A percentile compares a stretch with the other conserved stretches of the same genome.
Evolutionary conservation across 2,329 filamentous ascomycete genomes (phyloP).

Genomic region (Fusarium begoniae): DNA sequence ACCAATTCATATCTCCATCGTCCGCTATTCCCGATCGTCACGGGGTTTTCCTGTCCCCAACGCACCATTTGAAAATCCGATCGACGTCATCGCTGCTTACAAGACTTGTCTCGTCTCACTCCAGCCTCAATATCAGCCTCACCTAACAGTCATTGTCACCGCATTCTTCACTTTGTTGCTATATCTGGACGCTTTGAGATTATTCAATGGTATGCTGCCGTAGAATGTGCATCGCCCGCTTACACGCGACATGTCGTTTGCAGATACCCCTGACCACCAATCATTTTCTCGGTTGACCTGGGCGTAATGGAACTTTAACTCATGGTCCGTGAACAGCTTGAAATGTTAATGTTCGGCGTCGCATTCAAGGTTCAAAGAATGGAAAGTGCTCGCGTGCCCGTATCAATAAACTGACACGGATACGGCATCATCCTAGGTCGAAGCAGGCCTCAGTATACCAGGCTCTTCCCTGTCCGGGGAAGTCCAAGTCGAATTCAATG

Average conservation of each 20-base stretch:
- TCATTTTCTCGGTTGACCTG: neutral
- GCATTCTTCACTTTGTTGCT: conserved; percentile 8
- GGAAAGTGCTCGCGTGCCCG: conserved; percentile 34
- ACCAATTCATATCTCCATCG: conserved; percentile 7
- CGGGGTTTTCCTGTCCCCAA: conserved; percentile 4
- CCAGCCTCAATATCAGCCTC: conserved; percentile 25
- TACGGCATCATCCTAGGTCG: neutral
- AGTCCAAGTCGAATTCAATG: neutral
- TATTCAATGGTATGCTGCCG: neutral
- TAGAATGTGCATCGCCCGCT: conserved; percentile 8
- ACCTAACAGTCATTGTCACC: neutral
- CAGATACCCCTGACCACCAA: neutral
- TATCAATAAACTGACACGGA: conserved; percentile 7
- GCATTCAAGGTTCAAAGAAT: conserved; percentile 2
- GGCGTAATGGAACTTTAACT: conserved; percentile 1
- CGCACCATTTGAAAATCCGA: neutral
- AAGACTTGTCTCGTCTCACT: conserved; percentile 28
- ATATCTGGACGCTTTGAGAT: conserved; percentile 5
- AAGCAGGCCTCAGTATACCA: conserved; percentile 4
- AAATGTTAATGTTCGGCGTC: conserved; percentile 12
- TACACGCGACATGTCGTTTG: conserved; percentile 25
- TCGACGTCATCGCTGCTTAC: conserved; percentile 31
- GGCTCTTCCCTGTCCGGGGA: conserved; percentile 8
- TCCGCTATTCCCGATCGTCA: conserved; percentile 20
- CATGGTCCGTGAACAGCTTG: conserved; percentile 20